phyloP scores from a whole-genome alignment of 208 protist genomes.

The Wallacemonas sp. region DNA sequence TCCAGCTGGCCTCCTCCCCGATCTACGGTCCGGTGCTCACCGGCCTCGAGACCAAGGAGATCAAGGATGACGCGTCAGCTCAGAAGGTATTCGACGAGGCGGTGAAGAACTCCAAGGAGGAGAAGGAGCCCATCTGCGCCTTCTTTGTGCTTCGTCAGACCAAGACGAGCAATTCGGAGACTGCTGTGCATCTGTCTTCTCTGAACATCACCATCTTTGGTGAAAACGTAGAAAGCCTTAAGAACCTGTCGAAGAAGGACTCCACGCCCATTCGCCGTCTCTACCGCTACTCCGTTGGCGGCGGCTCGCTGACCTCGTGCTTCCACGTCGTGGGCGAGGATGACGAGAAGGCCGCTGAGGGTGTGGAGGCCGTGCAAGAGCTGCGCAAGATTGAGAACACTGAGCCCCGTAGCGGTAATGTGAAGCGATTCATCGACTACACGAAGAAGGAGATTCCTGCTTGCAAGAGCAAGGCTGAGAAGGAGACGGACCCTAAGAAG shows the following conservation, averaged over 20 bases:
- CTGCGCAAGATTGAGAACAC: conserved; percentile 59
- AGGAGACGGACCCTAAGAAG: conserved; percentile 34
- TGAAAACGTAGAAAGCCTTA: conserved; percentile 46
- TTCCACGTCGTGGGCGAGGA: conserved; percentile 36
- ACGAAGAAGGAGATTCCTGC: conserved; percentile 59
- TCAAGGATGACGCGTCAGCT: conserved; percentile 30
- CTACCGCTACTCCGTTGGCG: conserved; percentile 74
- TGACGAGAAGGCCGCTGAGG: conserved; percentile 26
- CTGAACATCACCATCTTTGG: conserved; percentile 54
- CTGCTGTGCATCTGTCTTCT: conserved; percentile 63
- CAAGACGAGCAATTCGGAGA: conserved; percentile 32
- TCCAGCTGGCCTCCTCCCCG: conserved; percentile 57
- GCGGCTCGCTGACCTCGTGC: conserved; percentile 48
- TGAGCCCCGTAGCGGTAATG: conserved; percentile 74
- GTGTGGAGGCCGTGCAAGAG: conserved; percentile 30
- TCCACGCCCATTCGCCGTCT: conserved; percentile 37
- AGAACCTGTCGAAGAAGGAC: conserved; percentile 51
- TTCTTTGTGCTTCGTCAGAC: conserved; percentile 71
- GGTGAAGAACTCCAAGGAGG: conserved; percentile 35
- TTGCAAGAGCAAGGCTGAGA: conserved; percentile 42
- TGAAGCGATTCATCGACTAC: conserved; percentile 76
- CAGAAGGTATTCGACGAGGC: conserved; percentile 36
- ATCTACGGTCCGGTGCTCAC: conserved; percentile 68
- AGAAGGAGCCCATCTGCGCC: conserved; percentile 52
- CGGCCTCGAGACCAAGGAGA: conserved; percentile 41